Percentiles rank a stretch among this genome's conserved stretches.
phyloP scores from a whole-genome alignment of 2,329 filamentous ascomycete species.

The Paracorniculantispora psalliotae region DNA sequence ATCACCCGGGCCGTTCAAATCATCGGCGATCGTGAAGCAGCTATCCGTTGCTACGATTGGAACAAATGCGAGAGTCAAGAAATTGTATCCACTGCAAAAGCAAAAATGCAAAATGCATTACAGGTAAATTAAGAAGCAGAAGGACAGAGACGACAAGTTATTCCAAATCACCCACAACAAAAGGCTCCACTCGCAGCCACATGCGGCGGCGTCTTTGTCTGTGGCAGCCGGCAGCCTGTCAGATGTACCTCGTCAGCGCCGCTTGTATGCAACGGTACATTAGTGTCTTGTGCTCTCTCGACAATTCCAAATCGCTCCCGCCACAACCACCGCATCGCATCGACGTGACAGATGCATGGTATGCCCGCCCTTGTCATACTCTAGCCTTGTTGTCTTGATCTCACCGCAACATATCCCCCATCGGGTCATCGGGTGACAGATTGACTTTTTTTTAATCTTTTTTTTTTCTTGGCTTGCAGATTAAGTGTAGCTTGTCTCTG shows the following conservation, averaged over 20 bases:
- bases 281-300: background rate
- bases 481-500: background rate
- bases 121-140: background rate
- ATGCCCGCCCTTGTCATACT: background rate
- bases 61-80: background rate
- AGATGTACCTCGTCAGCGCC: background rate
- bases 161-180: constrained; percentile 1
- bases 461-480: background rate
- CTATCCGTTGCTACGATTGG: background rate
- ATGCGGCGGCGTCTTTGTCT: background rate
- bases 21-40: no score
- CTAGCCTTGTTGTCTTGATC: background rate
- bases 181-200: constrained; percentile 5
- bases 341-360: background rate
- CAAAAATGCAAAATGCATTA: background rate
- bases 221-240: background rate
- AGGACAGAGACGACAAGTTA: background rate
- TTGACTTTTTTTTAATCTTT: background rate
- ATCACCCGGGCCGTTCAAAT: no score
- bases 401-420: background rate
- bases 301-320: constrained; percentile 5
- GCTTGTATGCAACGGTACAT: background rate
- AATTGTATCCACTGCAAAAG: background rate
- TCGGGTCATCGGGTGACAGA: background rate
- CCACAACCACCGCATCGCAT: background rate